Evolutionary conservation across 352 stramenopile species (phyloP), one percentile per base, ranked within the genome.

Genomic region (Blastocystis sp.): DNA sequence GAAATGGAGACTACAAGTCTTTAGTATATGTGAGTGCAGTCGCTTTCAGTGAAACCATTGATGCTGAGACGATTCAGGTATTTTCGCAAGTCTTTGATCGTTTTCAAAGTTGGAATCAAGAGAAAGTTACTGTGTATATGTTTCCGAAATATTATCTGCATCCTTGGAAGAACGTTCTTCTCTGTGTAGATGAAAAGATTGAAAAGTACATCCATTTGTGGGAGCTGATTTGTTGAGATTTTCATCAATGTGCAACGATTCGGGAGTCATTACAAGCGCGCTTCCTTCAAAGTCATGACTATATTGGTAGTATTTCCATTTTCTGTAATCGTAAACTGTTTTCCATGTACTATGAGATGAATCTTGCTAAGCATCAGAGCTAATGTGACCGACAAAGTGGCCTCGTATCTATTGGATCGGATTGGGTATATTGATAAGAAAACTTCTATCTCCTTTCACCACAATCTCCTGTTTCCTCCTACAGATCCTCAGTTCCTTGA

Each of bases 171-270:
- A 69, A 39, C 24, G 59, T 69, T n/a, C 59, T 69, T 35, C 3
- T 69, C 7, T 21, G 59, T 35, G 14, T 43, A 32, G 59, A 69
- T 16, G 32, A 69, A 35, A 35, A 14, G 2, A 9, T 37, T 65
- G 63, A 51, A 27, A 74, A 74, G 46, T 29, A 27, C 1, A 9
- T 74, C 32, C 21, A 56, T 24, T 35, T 58, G 66, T 51, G 5
- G 16, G 66, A 35, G 66, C 9, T 78, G n/a, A 43, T 27, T 52
- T 32, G 43, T 80, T 65, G 69, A 32, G 42, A 80, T 63, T 80
- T 46, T 29, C 37, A 12, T 63, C 46, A 49, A 21, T n/a, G 32
- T n/a, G 6, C 16, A 24, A 32, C 16, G 9, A 19, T 80, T 27
- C 69, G 46, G 16, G 2, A 32, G 24, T 39, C 27, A 61, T 24